A percentile compares a stretch with the other conserved stretches of the same genome.
phyloP scores from a whole-genome alignment of 768 basidiomycete genomes.

The Infundibulicybe gibba region DNA sequence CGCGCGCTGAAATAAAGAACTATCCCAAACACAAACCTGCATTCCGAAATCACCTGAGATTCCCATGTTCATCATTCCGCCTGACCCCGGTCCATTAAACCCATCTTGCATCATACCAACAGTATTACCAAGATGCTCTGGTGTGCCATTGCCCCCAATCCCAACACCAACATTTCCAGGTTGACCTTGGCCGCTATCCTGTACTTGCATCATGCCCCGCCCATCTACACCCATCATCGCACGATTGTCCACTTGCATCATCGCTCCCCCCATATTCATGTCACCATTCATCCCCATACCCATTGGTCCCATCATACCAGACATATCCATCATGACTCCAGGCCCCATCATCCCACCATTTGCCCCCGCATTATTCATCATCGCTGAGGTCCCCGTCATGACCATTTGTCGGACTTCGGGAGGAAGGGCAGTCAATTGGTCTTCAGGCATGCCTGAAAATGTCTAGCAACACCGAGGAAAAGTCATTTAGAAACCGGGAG shows the following conservation, averaged over 20 bases:
- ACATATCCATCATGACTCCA: constrained; percentile 82
- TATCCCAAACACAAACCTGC: constrained; percentile 49
- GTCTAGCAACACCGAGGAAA: constrained; percentile 50
- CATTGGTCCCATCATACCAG: constrained; percentile 60
- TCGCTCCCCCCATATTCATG: constrained; percentile 56
- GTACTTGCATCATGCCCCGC: constrained; percentile 28
- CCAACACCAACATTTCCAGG: constrained; percentile 32
- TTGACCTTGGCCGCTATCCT: constrained; percentile 32
- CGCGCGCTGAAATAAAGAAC: background rate
- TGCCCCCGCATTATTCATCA: constrained; percentile 64
- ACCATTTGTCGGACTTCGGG: constrained; percentile 85
- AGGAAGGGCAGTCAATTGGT: constrained; percentile 72
- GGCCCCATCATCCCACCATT: constrained; percentile 58
- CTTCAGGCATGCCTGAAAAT: constrained; percentile 80
- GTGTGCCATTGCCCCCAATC: constrained; percentile 30
- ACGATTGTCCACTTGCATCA: constrained; percentile 47
- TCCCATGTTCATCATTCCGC: constrained; percentile 66
- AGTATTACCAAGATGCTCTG: constrained; percentile 35
- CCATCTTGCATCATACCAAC: constrained; percentile 49
- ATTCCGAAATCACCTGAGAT: constrained; percentile 69
- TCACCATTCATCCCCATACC: constrained; percentile 65
- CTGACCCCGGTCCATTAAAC: constrained; percentile 38
- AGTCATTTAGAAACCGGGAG: background rate
- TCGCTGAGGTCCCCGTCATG: constrained; percentile 75
- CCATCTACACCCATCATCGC: constrained; percentile 47